Evolutionary conservation across 305 asterid species (phyloP), one percentile per base, ranked within the genome.

Genomic region (Ilex paraguariensis): DNA sequence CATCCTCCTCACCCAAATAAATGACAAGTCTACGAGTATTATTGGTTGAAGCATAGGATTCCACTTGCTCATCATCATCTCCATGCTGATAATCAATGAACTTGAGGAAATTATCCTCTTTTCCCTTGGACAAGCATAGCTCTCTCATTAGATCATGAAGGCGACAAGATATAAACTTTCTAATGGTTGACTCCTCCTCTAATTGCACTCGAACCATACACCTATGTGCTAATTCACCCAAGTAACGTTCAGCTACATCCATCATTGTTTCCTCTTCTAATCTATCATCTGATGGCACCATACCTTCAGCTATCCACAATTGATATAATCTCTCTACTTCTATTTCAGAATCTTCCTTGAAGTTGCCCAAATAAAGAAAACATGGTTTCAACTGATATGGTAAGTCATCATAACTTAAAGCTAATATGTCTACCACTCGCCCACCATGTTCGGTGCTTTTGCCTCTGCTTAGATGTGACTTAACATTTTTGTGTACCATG

Each of bases 221-320:
- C 10, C 57, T 50, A 3, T 28, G 13, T 30, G 14, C 61, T 21
- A 69, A 36, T 15, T 69, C 52, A 10, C 7, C 11, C 48, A 69
- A 63, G 57, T 15, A 56, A 5, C n/a, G 10, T 53, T 61, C 46
- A 46, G 67, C 21, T 17, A 17, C 21, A 17, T 17, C 21, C 21
- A 17, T 17, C 21, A 17, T 17, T 17, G 21, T 17, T 67, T 3
- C 60, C 3, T 59, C 52, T 15, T 3, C 13, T 42, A 30, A 11
- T n/a, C 21, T 44, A 15, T 62, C 36, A 7, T 13, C 32, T 10
- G 33, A n/a, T 14, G 49, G 28, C 44, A 68, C 59, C 44, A 69
- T 56, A 45, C 64, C 68, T 56, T 69, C 68, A 10, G 60, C 68
- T 51, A 69, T 69, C 73, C 68, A 62, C 21, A 17, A 17, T 17